Conservation (phyloP, 352 stramenopile species). For the Phytophthora palmivora region DNA sequence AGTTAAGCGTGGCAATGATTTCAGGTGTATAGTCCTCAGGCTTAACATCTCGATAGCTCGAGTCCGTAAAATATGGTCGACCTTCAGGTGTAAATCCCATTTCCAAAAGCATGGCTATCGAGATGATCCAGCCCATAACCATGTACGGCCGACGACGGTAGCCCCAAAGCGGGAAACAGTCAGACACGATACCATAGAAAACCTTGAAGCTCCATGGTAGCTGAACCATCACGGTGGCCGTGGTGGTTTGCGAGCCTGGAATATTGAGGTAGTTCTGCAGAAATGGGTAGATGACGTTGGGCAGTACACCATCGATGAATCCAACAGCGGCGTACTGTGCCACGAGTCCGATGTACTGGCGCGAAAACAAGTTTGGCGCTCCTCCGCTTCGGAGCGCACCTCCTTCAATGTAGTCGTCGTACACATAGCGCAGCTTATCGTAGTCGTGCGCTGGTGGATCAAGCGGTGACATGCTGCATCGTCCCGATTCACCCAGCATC, state of each 20-base stretch:
- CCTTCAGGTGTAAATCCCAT: conserved; percentile 47
- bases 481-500: conserved; percentile 26
- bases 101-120: conserved; percentile 44
- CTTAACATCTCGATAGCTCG: conserved; percentile 42
- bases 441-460: conserved; percentile 34
- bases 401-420: conserved; percentile 51
- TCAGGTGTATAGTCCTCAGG: conserved; percentile 50
- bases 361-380: conserved; percentile 47
- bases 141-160: conserved; percentile 66
- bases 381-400: conserved; percentile 51
- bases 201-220: conserved; percentile 74
- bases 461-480: conserved; percentile 37
- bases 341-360: conserved; percentile 59
- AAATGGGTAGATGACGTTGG: conserved; percentile 61
- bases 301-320: conserved; percentile 55
- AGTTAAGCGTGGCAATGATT: conserved; percentile 49
- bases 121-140: conserved; percentile 55
- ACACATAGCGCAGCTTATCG: conserved; percentile 48
- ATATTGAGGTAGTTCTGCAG: conserved; percentile 69
- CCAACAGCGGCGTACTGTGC: conserved; percentile 63
- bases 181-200: conserved; percentile 66
- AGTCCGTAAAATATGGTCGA: conserved; percentile 50
- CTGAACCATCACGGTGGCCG: conserved; percentile 50
- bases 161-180: conserved; percentile 64
- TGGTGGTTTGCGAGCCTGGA: conserved; percentile 48